A percentile compares a stretch with the other conserved stretches of the same genome.
These are phyloP conservation scores for Agrostemma githago DNA, from an alignment of 148 eudicot genomes.

Conservation along the genomic window DNA sequence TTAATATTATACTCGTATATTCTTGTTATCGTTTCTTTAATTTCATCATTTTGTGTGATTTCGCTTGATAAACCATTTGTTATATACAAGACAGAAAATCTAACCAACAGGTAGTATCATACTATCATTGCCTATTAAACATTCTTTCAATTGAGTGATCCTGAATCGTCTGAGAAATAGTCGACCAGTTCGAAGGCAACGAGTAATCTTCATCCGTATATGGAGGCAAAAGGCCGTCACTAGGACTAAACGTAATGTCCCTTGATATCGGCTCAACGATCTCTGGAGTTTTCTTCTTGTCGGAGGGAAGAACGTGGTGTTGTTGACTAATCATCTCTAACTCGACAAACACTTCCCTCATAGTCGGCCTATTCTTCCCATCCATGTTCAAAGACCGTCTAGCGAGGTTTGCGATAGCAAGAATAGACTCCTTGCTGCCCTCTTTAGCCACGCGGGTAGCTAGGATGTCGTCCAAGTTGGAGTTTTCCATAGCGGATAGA, in stretches of 20 bases:
- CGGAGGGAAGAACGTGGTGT: not conserved
- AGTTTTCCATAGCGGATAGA: constrained; percentile 9
- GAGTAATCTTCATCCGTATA: not conserved
- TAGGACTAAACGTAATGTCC: not conserved
- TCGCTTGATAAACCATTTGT: too few relatives aligned
- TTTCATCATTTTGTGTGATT: too few relatives aligned
- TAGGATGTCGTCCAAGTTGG: constrained; percentile 15
- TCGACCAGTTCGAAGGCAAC: too few relatives aligned
- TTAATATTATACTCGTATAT: too few relatives aligned
- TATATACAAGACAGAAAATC: too few relatives aligned
- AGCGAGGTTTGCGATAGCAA: constrained; percentile 19
- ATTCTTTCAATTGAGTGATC: too few relatives aligned
- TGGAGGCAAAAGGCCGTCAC: not conserved
- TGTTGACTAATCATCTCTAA: constrained; percentile 11
- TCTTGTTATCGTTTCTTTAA: too few relatives aligned
- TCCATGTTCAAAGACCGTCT: constrained; percentile 21
- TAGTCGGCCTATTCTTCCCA: constrained; percentile 24
- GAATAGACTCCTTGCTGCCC: constrained; percentile 18
- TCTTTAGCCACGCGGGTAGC: constrained; percentile 17
- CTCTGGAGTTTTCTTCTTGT: not conserved
- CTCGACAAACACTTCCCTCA: constrained; percentile 25
- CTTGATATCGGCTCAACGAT: not conserved
- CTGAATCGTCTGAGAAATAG: too few relatives aligned
- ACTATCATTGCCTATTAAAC: too few relatives aligned
- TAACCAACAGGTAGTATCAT: too few relatives aligned